Conservation (phyloP, 805 yeast genomes). For the Candida alai region DNA sequence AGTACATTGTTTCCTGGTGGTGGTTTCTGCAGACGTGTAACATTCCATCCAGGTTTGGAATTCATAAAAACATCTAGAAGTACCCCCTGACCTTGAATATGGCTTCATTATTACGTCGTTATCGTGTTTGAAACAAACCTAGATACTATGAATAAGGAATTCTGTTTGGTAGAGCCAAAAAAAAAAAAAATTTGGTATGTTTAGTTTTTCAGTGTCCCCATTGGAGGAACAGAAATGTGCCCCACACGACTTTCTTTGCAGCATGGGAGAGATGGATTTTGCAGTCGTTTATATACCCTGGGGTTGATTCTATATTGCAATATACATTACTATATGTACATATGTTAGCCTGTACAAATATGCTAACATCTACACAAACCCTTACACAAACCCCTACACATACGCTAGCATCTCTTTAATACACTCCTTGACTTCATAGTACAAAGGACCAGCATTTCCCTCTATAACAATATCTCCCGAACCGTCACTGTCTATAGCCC, state of each 20-base stretch:
- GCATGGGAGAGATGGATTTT: no score
- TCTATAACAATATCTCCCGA: constrained; percentile 85
- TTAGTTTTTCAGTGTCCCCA: no score
- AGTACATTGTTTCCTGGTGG: constrained; percentile 37
- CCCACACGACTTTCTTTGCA: no score
- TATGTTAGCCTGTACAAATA: no score
- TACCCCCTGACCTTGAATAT: constrained; percentile 45
- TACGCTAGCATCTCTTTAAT: constrained; percentile 74
- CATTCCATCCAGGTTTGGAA: constrained; percentile 43
- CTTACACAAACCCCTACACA: constrained; percentile 45
- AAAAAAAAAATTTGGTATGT: no score
- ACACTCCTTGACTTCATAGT: constrained; percentile 70
- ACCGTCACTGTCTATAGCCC: constrained; percentile 39
- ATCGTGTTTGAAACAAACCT: constrained; percentile 1
- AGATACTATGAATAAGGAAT: no score
- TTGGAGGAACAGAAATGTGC: no score
- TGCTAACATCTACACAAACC: no score
- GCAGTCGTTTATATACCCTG: no score
- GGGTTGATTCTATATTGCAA: no score
- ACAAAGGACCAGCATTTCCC: constrained; percentile 71
- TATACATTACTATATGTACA: no score
- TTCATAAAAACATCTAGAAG: constrained; percentile 46
- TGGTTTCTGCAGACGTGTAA: constrained; percentile 43
- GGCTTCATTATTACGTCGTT: constrained; percentile 34
- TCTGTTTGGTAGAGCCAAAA: no score